Evolutionary conservation across 495 filamentous ascomycete genomes (phyloP).

Genomic region (Copromyces sp.): DNA sequence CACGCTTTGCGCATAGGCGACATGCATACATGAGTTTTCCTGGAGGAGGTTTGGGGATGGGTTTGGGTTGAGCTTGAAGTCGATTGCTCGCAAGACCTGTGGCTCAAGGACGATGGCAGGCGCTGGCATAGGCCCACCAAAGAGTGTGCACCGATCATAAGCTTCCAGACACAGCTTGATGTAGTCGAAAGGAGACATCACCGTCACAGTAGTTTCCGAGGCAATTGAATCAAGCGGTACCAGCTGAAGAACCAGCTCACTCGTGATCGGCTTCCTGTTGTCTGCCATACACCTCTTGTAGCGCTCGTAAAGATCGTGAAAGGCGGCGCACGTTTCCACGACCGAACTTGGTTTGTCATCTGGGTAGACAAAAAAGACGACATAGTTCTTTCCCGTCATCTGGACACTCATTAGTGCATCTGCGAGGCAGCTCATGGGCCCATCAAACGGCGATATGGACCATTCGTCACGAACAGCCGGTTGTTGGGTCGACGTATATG

Average conservation of each 20-base stretch:
- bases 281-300: constrained; percentile 49
- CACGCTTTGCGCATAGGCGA: constrained; percentile 73
- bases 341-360: constrained; percentile 53
- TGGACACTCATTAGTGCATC: constrained; percentile 24
- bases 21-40: constrained; percentile 74
- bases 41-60: constrained; percentile 66
- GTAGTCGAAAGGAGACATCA: constrained; percentile 59
- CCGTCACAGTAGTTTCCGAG: constrained; percentile 52
- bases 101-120: constrained; percentile 71
- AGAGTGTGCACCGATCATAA: constrained; percentile 71
- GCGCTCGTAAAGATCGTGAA: constrained; percentile 61
- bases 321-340: constrained; percentile 68
- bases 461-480: constrained; percentile 25
- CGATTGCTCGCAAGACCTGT: constrained; percentile 57
- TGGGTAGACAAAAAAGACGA: constrained; percentile 81
- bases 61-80: constrained; percentile 62
- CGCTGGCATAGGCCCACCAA: constrained; percentile 42
- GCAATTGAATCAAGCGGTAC: constrained; percentile 63
- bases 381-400: constrained; percentile 46
- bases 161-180: constrained; percentile 67
- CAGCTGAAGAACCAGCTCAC: constrained; percentile 75
- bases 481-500: constrained; percentile 22
- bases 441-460: constrained; percentile 18
- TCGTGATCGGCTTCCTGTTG: constrained; percentile 37
- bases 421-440: constrained; percentile 25